Conservation (phyloP, 129 eudicot genomes). For the Solidago caesia region DNA sequence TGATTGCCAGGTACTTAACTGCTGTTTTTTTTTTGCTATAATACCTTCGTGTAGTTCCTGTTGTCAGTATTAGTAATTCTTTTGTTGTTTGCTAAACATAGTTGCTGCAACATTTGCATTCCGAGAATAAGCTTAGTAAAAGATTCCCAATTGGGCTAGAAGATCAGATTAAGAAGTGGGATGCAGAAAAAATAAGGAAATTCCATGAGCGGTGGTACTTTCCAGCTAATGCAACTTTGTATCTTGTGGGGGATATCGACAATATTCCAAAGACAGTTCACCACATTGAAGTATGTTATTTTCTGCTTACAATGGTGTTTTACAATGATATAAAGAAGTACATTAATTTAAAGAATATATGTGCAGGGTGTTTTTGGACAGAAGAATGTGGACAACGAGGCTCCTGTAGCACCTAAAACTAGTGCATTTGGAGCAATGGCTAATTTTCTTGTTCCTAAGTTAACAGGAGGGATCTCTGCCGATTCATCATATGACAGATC, state of each 20-base stretch:
- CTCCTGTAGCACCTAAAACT: conserved; percentile 54
- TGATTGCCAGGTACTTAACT: conserved; percentile 83
- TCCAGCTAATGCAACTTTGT: conserved; percentile 91
- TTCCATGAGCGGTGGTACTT: conserved; percentile 99
- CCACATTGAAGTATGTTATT: conserved; percentile 76
- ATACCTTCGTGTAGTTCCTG: neutral
- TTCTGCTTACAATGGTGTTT: neutral
- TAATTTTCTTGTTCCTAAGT: conserved; percentile 92
- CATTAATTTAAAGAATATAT: conserved; percentile 14
- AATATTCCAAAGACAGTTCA: conserved; percentile 63
- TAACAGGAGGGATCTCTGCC: conserved; percentile 74
- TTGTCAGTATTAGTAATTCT: conserved; percentile 14
- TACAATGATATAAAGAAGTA: neutral
- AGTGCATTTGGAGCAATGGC: conserved; percentile 99
- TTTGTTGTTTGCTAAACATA: conserved; percentile 32
- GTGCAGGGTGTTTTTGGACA: conserved; percentile 91
- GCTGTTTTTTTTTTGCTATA: neutral
- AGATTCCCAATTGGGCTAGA: conserved; percentile 98
- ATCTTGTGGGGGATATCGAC: conserved; percentile 92
- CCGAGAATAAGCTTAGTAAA: conserved; percentile 93
- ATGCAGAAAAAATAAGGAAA: conserved; percentile 93
- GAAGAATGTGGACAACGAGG: conserved; percentile 58
- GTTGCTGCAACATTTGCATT: conserved; percentile 96
- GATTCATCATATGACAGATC: conserved; percentile 65
- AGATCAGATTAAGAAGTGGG: conserved; percentile 98